These are phyloP conservation scores for Graphilbum fragrans DNA, from an alignment of 2,329 filamentous ascomycete species.

Conservation along the genomic window DNA sequence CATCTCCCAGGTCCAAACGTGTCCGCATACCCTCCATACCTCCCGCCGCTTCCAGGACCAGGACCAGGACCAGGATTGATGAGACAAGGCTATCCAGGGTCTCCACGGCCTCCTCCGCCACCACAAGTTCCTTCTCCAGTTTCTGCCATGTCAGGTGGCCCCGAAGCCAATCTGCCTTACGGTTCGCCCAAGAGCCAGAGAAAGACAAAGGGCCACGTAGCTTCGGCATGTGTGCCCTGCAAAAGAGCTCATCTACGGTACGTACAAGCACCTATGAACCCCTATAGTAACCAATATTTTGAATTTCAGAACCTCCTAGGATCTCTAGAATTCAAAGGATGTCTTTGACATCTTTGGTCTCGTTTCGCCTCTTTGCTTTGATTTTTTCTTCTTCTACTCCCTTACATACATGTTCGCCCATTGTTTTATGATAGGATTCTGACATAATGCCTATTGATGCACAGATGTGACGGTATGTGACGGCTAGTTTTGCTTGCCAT, in stretches of 20 bases:
- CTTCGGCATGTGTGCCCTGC: conserved; percentile 75
- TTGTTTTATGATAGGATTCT: not conserved
- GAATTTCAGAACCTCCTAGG: no score
- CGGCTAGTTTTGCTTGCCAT: conserved; percentile 1
- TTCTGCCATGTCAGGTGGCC: conserved; percentile 19
- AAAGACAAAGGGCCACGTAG: conserved; percentile 70
- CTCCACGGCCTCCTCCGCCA: conserved; percentile 17
- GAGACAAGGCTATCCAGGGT: conserved; percentile 8
- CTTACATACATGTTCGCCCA: not conserved
- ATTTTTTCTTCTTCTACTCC: not conserved
- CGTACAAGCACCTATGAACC: no score
- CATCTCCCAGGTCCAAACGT: conserved; percentile 17
- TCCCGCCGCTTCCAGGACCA: conserved; percentile 12
- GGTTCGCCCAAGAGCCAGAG: conserved; percentile 49
- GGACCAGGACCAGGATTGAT: conserved; percentile 8
- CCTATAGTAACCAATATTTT: no score
- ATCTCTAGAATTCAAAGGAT: no score
- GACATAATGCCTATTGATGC: conserved; percentile 17
- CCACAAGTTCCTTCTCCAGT: conserved; percentile 33
- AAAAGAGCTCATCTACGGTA: conserved; percentile 70
- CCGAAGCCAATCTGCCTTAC: conserved; percentile 24
- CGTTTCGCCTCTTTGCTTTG: not conserved
- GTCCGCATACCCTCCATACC: conserved; percentile 16
- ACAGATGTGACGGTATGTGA: conserved; percentile 53
- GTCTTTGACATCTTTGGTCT: no score